These are phyloP conservation scores for Spirogloea muscicola DNA, from an alignment of 139 green algal genomes.

Conservation along the genomic window DNA sequence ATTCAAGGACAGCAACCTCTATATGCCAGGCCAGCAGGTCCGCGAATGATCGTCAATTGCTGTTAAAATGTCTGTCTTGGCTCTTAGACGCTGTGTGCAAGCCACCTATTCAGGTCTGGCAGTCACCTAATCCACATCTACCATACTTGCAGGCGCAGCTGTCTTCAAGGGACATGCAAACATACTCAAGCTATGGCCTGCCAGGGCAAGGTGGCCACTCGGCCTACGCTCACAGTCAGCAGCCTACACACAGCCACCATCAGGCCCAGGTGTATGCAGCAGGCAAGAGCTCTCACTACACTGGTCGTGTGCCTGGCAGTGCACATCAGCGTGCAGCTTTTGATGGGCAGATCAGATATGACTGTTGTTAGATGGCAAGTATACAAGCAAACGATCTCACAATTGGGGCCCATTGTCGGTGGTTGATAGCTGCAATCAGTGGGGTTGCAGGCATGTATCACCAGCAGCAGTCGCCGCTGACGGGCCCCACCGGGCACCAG, in stretches of 20 bases:
- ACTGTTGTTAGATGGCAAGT: no score
- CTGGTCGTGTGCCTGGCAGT: background rate
- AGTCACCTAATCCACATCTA: background rate
- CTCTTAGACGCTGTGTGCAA: background rate
- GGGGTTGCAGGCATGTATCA: no score
- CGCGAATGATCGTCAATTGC: no score
- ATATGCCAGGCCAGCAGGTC: constrained; percentile 40
- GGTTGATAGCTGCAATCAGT: background rate
- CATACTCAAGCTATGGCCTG: background rate
- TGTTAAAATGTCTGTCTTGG: background rate
- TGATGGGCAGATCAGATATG: background rate
- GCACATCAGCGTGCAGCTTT: background rate
- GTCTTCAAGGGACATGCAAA: background rate
- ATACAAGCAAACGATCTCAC: background rate
- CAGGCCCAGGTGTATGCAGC: no score
- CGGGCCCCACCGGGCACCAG: background rate
- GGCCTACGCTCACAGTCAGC: background rate
- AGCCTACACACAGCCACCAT: no score
- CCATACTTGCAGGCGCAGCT: background rate
- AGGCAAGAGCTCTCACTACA: no score
- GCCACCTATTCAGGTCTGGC: background rate
- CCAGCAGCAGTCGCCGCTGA: background rate
- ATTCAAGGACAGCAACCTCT: constrained; percentile 38
- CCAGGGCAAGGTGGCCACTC: background rate
- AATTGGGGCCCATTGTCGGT: background rate